These are phyloP conservation scores for Talaromyces borbonicus DNA, from an alignment of 495 filamentous ascomycete species.

Conservation along the genomic window DNA sequence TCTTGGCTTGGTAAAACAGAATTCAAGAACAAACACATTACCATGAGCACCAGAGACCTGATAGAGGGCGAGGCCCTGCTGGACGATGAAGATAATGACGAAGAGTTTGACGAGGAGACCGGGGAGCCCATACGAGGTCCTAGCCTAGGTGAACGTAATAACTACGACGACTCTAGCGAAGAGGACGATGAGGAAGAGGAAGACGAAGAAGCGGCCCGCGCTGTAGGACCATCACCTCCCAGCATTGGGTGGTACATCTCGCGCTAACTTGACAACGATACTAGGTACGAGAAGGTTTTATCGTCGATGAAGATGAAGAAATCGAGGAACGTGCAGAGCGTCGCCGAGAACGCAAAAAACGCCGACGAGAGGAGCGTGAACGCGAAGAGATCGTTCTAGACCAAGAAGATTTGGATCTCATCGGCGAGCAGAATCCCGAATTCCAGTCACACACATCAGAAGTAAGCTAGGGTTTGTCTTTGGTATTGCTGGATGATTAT, in stretches of 20 bases:
- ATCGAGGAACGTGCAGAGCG: slow-evolving; percentile 54
- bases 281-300: slow-evolving; percentile 87
- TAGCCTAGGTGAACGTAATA: slow-evolving; percentile 28
- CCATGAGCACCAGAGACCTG: slow-evolving; percentile 72
- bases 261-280: slow-evolving; percentile 5
- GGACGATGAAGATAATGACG: slow-evolving; percentile 85
- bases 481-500: background rate
- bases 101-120: slow-evolving; percentile 74
- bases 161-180: slow-evolving; percentile 73
- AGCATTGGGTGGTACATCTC: background rate
- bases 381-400: slow-evolving; percentile 86
- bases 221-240: slow-evolving; percentile 22
- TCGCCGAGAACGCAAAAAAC: slow-evolving; percentile 57
- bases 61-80: slow-evolving; percentile 78
- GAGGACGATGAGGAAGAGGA: slow-evolving; percentile 97
- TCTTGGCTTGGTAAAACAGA: background rate
- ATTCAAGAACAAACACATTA: background rate
- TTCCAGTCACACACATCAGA: slow-evolving; percentile 55
- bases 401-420: slow-evolving; percentile 92
- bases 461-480: slow-evolving; percentile 31
- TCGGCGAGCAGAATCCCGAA: slow-evolving; percentile 66
- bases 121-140: slow-evolving; percentile 47
- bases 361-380: slow-evolving; percentile 58
- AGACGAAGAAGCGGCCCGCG: slow-evolving; percentile 63
- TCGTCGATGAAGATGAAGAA: slow-evolving; percentile 88